A percentile compares a stretch with the other conserved stretches of the same genome.
Conservation (phyloP, 345 rosid genomes). For the Toxicodendron radicans region DNA sequence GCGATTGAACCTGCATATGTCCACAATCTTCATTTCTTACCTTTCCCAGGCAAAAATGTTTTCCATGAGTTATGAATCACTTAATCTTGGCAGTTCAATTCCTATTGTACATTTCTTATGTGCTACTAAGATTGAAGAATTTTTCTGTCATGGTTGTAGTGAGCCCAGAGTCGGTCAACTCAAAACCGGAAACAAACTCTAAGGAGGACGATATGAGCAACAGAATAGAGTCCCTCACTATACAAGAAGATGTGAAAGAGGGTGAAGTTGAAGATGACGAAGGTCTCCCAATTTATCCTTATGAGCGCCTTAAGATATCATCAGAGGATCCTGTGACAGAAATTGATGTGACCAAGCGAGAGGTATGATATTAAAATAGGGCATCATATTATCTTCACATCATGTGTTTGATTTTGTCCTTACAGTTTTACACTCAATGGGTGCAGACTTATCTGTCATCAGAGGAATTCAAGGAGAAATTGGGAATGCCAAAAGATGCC, state of each 20-base stretch:
- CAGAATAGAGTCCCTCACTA: constrained; percentile 77
- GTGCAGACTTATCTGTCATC: constrained; percentile 76
- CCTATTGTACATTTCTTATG: not conserved
- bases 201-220: constrained; percentile 69
- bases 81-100: no score
- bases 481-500: constrained; percentile 77
- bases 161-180: constrained; percentile 49
- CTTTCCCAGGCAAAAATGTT: no score
- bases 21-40: no score
- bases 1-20: no score
- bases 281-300: constrained; percentile 74
- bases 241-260: constrained; percentile 87
- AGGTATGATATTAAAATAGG: constrained; percentile 48
- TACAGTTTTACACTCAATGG: constrained; percentile 9
- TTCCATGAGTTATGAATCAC: no score
- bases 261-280: constrained; percentile 94
- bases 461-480: constrained; percentile 82
- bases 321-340: constrained; percentile 70
- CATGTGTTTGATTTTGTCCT: not conserved
- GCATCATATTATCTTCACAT: not conserved
- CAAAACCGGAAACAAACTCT: constrained; percentile 50
- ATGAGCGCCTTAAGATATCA: constrained; percentile 70
- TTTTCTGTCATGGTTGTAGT: constrained; percentile 38
- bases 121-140: constrained; percentile 12
- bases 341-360: constrained; percentile 93